These are phyloP conservation scores for Chaetomium fimeti DNA, from an alignment of 495 filamentous ascomycete species.

Conservation along the genomic window DNA sequence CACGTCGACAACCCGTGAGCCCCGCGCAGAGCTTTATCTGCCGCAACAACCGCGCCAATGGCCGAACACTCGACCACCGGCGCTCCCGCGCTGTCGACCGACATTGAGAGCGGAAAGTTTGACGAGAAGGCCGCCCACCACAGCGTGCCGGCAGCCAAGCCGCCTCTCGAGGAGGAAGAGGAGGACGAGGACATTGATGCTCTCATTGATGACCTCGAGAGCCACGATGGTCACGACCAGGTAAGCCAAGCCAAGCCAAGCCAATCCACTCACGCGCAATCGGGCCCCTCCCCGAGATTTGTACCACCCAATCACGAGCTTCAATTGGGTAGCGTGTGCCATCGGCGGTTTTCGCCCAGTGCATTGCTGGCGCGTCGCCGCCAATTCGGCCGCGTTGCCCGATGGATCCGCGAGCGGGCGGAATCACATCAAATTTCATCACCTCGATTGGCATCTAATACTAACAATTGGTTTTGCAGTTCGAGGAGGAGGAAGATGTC, in stretches of 20 bases:
- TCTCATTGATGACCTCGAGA: conserved; percentile 80
- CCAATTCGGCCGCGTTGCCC: background rate
- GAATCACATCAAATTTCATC: background rate
- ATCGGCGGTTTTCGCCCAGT: background rate
- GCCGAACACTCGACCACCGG: conserved; percentile 47
- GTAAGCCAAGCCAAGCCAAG: conserved; percentile 33
- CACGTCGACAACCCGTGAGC: conserved; percentile 22
- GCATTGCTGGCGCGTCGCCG: background rate
- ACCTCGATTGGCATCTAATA: background rate
- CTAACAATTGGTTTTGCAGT: conserved; percentile 27
- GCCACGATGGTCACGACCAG: conserved; percentile 61
- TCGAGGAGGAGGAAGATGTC: conserved; percentile 58
- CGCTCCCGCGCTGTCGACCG: conserved; percentile 53
- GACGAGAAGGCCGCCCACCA: conserved; percentile 52
- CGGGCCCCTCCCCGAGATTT: background rate
- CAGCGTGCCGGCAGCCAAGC: conserved; percentile 29
- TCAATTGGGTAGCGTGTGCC: conserved; percentile 1
- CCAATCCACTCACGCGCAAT: background rate
- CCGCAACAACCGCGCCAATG: conserved; percentile 42
- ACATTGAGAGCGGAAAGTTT: conserved; percentile 55
- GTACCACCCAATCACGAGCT: background rate
- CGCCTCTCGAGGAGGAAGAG: conserved; percentile 53
- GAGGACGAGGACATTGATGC: conserved; percentile 74
- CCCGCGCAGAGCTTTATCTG: conserved; percentile 40
- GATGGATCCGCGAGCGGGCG: background rate